These are phyloP conservation scores for Ogataea naganishii DNA, from an alignment of 805 yeast species.

Conservation along the genomic window DNA sequence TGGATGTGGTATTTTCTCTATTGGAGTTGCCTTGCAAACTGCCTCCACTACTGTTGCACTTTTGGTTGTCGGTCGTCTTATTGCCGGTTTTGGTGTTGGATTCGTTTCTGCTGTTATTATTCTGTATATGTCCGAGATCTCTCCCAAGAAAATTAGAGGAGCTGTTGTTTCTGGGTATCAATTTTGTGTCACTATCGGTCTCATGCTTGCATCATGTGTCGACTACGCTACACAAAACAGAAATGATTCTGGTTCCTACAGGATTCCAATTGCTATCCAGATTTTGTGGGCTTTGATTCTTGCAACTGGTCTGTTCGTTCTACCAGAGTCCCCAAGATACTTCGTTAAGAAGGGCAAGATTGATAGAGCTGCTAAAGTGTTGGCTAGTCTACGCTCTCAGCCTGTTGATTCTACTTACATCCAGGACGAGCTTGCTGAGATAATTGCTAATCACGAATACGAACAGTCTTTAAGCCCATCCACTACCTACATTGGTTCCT, in stretches of 20 bases:
- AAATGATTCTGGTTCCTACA: constrained; percentile 49
- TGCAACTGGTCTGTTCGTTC: constrained; percentile 49
- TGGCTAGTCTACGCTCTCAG: constrained; percentile 46
- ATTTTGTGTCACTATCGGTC: constrained; percentile 56
- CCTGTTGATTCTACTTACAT: constrained; percentile 37
- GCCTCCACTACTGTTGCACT: constrained; percentile 37
- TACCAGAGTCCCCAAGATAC: constrained; percentile 76
- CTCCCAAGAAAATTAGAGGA: constrained; percentile 75
- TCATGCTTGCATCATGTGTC: constrained; percentile 60
- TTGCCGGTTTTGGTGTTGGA: constrained; percentile 77
- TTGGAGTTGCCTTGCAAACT: constrained; percentile 42
- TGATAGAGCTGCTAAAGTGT: constrained; percentile 48
- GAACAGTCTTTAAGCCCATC: constrained; percentile 28
- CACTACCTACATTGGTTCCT: constrained; percentile 26
- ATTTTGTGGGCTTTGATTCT: constrained; percentile 61
- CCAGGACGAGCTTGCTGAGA: constrained; percentile 41
- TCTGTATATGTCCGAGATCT: constrained; percentile 69
- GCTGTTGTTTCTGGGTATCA: constrained; percentile 71
- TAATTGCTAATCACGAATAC: constrained; percentile 41
- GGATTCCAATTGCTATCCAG: constrained; percentile 70
- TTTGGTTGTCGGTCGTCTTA: constrained; percentile 58
- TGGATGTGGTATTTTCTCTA: constrained; percentile 34
- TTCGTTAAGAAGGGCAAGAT: constrained; percentile 47
- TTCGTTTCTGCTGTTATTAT: constrained; percentile 71
- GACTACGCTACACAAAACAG: constrained; percentile 58